A percentile compares a stretch with the other conserved stretches of the same genome.
Conservation (phyloP, 75 land plant species). For the Selaginella tamariscina region DNA sequence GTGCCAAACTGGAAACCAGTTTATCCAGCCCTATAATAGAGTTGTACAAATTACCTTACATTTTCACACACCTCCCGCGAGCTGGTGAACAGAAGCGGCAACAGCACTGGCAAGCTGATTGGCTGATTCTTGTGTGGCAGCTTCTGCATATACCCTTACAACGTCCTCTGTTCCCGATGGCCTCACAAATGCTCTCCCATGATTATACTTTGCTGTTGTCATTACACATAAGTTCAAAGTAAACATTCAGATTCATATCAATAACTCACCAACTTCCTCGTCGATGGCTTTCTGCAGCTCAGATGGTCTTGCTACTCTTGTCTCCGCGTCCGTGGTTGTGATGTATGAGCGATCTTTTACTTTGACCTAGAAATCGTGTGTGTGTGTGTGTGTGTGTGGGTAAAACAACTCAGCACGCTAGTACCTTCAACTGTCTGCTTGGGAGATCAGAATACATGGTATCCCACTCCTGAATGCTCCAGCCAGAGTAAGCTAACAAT, state of each 20-base stretch:
- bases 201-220: conserved; percentile 32
- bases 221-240: conserved; percentile 10
- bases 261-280: conserved; percentile 54
- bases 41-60: too few species aligned
- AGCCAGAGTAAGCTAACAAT: conserved; percentile 51
- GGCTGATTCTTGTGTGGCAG: conserved; percentile 65
- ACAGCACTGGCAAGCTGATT: conserved; percentile 56
- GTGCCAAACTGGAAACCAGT: too few species aligned
- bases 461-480: conserved; percentile 74
- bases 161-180: conserved; percentile 98
- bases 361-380: conserved; percentile 51
- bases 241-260: background rate
- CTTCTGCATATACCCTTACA: conserved; percentile 89
- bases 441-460: conserved; percentile 80
- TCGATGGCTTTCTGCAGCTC: conserved; percentile 69
- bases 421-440: conserved; percentile 85
- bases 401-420: conserved; percentile 1
- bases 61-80: conserved; percentile 41
- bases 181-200: conserved; percentile 76
- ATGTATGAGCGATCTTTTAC: conserved; percentile 59
- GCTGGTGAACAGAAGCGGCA: conserved; percentile 42
- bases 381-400: too few species aligned
- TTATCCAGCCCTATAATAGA: too few species aligned
- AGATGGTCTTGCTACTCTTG: conserved; percentile 47
- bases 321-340: conserved; percentile 73